phyloP scores from a whole-genome alignment of 2,329 filamentous ascomycete species.

The Curvularia eragrostidis region DNA sequence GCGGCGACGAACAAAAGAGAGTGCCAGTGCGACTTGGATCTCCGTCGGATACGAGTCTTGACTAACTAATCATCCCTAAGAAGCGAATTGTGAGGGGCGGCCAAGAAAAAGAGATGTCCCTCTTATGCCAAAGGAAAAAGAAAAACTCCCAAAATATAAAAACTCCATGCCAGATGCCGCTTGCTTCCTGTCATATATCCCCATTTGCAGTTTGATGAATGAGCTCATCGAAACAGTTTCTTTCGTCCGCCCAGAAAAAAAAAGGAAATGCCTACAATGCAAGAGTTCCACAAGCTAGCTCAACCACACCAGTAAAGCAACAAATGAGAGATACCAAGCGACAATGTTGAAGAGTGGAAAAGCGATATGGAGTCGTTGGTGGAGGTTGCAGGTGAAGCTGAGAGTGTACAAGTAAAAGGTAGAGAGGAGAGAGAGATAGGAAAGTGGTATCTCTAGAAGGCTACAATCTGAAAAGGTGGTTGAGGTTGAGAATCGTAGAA shows the following conservation, averaged over 20 bases:
- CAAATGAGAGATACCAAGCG: constrained; percentile 47
- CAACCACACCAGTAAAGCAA: constrained; percentile 31
- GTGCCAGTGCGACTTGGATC: constrained; percentile 18
- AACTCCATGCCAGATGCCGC: constrained; percentile 33
- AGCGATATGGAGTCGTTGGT: constrained; percentile 25
- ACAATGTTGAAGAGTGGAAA: constrained; percentile 29
- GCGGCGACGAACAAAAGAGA: not conserved
- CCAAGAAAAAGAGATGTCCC: constrained; percentile 20
- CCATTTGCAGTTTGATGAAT: constrained; percentile 26
- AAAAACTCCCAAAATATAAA: constrained; percentile 12
- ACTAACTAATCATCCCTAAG: constrained; percentile 50
- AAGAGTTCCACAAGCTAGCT: constrained; percentile 24
- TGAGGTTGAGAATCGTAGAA: constrained; percentile 27
- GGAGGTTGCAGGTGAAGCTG: constrained; percentile 21
- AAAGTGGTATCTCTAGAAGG: constrained; percentile 51
- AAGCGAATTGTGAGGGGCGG: constrained; percentile 28
- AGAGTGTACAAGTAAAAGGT: constrained; percentile 31
- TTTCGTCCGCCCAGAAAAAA: constrained; percentile 19
- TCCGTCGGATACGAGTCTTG: constrained; percentile 52
- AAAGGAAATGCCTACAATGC: constrained; percentile 13
- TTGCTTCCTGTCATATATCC: constrained; percentile 25
- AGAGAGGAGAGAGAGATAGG: constrained; percentile 36
- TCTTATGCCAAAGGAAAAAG: constrained; percentile 28
- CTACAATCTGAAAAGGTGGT: constrained; percentile 39
- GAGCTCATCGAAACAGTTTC: constrained; percentile 34